phyloP scores from a whole-genome alignment of 306 rosid species.

The Malus orientalis region DNA sequence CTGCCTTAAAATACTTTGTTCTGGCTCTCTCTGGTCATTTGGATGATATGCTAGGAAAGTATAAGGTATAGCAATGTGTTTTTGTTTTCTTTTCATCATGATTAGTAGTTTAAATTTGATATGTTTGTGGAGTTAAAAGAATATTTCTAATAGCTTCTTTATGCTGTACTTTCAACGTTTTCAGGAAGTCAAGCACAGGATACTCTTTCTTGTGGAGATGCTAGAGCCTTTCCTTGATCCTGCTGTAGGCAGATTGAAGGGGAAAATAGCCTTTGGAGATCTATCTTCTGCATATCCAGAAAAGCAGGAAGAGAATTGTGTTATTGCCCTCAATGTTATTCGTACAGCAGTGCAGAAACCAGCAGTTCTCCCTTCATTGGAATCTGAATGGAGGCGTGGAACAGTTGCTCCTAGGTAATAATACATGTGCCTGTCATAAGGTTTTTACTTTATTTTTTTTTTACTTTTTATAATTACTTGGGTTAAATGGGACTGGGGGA shows the following conservation, averaged over 20 bases:
- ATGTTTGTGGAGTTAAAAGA: background rate
- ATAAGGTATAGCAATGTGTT: constrained; percentile 47
- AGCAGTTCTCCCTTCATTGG: constrained; percentile 80
- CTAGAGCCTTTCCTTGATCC: constrained; percentile 93
- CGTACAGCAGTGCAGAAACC: constrained; percentile 76
- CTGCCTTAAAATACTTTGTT: constrained; percentile 77
- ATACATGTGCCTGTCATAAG: constrained; percentile 9
- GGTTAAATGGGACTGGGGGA: background rate
- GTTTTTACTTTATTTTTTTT: background rate
- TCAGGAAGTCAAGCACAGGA: constrained; percentile 78
- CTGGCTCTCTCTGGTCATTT: constrained; percentile 88
- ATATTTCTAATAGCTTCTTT: constrained; percentile 7
- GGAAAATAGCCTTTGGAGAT: constrained; percentile 73
- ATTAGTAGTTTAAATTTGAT: background rate
- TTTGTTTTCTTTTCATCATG: background rate
- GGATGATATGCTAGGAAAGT: constrained; percentile 78
- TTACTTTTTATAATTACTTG: background rate
- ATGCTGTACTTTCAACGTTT: constrained; percentile 1
- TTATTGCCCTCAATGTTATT: constrained; percentile 64
- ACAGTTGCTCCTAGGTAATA: constrained; percentile 82
- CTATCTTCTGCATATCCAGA: constrained; percentile 59
- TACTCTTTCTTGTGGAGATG: constrained; percentile 93
- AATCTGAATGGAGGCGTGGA: constrained; percentile 92
- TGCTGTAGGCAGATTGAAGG: constrained; percentile 58
- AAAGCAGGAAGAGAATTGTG: constrained; percentile 60